These are phyloP conservation scores for Brassica incana DNA, from an alignment of 345 rosid genomes.

Conservation along the genomic window DNA sequence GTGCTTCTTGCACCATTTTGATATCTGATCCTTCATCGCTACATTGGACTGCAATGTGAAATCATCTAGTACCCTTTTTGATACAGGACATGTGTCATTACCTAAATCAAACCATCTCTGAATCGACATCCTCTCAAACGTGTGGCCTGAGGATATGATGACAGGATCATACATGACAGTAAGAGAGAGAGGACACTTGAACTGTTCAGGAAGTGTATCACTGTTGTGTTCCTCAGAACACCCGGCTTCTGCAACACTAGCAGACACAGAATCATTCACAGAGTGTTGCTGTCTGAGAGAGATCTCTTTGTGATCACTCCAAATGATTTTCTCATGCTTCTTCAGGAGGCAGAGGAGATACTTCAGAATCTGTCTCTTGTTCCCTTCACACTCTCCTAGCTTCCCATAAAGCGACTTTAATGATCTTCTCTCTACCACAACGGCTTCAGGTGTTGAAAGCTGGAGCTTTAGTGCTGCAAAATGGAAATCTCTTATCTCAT, in stretches of 20 bases:
- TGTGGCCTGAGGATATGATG: neutral
- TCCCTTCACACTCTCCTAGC: neutral
- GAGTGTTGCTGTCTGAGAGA: neutral
- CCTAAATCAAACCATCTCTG: neutral
- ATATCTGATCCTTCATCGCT: neutral
- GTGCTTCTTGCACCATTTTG: neutral
- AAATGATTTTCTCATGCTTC: neutral
- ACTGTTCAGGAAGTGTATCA: neutral
- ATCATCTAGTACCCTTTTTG: neutral
- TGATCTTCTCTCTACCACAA: neutral
- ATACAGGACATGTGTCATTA: neutral
- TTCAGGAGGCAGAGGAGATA: neutral
- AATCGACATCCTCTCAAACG: neutral
- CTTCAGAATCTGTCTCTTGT: constrained; percentile 1
- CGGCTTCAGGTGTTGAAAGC: neutral
- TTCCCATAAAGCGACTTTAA: neutral
- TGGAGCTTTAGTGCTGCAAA: neutral
- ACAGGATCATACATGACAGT: neutral
- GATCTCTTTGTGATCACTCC: neutral
- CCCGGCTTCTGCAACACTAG: neutral
- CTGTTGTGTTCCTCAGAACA: neutral
- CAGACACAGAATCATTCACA: neutral
- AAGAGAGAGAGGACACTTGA: neutral
- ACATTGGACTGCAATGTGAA: neutral
- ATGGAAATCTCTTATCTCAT: neutral